Conservation (phyloP, 2,329 filamentous ascomycete genomes). For the Aciculosporium take region DNA sequence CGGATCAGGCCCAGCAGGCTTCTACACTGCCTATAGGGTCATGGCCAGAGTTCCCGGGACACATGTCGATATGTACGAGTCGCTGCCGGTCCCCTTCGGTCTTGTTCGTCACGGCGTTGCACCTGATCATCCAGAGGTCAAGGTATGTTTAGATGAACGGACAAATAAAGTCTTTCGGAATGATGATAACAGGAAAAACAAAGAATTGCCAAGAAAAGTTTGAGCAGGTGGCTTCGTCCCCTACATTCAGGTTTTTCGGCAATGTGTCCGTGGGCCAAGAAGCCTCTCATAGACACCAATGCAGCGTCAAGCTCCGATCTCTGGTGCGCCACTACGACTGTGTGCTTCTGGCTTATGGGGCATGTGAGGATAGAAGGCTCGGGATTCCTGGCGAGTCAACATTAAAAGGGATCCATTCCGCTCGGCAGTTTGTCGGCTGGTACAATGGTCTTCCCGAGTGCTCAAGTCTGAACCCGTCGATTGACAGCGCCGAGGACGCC, state of each 20-base stretch:
- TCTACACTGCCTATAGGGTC: constrained; percentile 81
- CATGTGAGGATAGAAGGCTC: constrained; percentile 66
- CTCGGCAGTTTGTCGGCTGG: constrained; percentile 91
- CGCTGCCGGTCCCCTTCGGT: constrained; percentile 81
- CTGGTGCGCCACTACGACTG: constrained; percentile 80
- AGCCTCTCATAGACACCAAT: constrained; percentile 24
- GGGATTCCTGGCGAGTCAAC: constrained; percentile 65
- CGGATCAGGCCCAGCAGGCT: constrained; percentile 88
- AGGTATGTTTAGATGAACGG: constrained; percentile 40
- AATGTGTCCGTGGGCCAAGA: constrained; percentile 65
- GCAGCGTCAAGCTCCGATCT: constrained; percentile 47
- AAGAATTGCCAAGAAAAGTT: constrained; percentile 95
- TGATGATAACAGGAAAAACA: constrained; percentile 3
- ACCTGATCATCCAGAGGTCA: constrained; percentile 97
- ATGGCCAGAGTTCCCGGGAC: constrained; percentile 61
- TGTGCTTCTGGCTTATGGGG: constrained; percentile 84
- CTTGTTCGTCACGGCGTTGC: constrained; percentile 89
- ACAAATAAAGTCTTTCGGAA: neutral
- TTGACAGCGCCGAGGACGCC: constrained; percentile 64
- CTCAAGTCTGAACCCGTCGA: constrained; percentile 54
- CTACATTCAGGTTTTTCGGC: constrained; percentile 79
- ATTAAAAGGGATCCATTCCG: constrained; percentile 66
- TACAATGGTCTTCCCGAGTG: constrained; percentile 91
- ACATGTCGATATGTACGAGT: constrained; percentile 89
- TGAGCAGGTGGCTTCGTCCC: constrained; percentile 67